These are phyloP conservation scores for Populus ilicifolia DNA, from an alignment of 345 rosid genomes.

Conservation along the genomic window DNA sequence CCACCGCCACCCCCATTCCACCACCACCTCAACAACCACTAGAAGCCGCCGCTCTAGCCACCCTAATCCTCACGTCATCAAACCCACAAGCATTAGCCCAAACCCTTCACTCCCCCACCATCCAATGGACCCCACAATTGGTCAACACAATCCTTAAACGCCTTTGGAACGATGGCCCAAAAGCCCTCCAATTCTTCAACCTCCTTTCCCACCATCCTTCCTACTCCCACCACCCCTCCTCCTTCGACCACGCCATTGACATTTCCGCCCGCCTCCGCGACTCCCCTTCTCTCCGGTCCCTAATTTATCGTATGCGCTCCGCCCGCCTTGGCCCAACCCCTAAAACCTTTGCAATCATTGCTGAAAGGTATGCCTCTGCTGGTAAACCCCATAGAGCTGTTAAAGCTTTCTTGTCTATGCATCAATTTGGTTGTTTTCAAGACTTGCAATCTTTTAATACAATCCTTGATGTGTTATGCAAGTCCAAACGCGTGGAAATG, in stretches of 20 bases:
- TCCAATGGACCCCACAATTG: slow-evolving; percentile 58
- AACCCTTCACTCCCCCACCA: slow-evolving; percentile 38
- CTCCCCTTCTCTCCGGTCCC: slow-evolving; percentile 42
- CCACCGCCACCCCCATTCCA: background rate
- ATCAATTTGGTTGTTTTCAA: slow-evolving; percentile 69
- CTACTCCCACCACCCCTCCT: slow-evolving; percentile 52
- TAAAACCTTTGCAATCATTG: slow-evolving; percentile 62
- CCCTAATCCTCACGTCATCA: slow-evolving; percentile 40
- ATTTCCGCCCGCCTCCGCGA: slow-evolving; percentile 72
- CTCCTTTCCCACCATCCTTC: slow-evolving; percentile 45
- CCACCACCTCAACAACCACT: slow-evolving; percentile 14
- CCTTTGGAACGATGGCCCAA: slow-evolving; percentile 84
- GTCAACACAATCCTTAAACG: slow-evolving; percentile 63
- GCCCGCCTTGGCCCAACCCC: slow-evolving; percentile 62
- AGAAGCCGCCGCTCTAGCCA: slow-evolving; percentile 28
- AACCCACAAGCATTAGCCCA: slow-evolving; percentile 31
- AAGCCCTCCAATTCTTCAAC: slow-evolving; percentile 72
- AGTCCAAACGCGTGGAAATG: slow-evolving; percentile 67
- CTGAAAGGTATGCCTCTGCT: slow-evolving; percentile 66
- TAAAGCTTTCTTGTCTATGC: slow-evolving; percentile 72
- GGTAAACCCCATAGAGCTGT: slow-evolving; percentile 78
- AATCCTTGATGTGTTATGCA: slow-evolving; percentile 72
- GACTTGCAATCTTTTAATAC: slow-evolving; percentile 76
- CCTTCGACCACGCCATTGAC: slow-evolving; percentile 82
- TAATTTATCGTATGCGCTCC: slow-evolving; percentile 67